Evolutionary conservation across 495 filamentous ascomycete species (phyloP), one percentile per base, ranked within the genome.

Genomic region (Lichenothelia convexa): DNA sequence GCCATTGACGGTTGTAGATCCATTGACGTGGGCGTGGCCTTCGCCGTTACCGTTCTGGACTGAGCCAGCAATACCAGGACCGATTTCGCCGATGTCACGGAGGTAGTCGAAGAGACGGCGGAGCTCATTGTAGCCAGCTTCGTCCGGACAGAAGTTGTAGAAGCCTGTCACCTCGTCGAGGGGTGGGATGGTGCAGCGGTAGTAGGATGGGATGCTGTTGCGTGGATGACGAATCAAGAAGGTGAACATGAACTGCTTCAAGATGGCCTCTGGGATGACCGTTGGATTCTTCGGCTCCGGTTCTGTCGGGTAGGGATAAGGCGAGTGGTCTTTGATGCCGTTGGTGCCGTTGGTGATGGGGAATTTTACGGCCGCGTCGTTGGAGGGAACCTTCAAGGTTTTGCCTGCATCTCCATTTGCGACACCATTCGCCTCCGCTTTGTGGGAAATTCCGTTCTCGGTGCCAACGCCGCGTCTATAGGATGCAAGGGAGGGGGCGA

Each of bases 221-320:
- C 78, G 71, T 20, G 89, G 89, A 58, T 94, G 83, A 34, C 89
- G 85, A 62, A 97, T 94, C 24, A 97, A 67, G 63, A 97, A 94
- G n/a, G 84, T 80, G 63, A 85, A 93, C 48, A 93, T 83, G 63
- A 92, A 94, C 35, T 65, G 52, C 40, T 63, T 57, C 26, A 93
- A 63, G 34, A 82, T 51, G 13, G 64, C 63, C 2, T 64, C 52
- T 11, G 89, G 89, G 34, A 94, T 55, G 12, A 92, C 75, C 5
- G 86, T 92, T 11, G 86, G 86, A 53, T 94, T 94, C 17, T 63
- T 61, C 4, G 63, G 57, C 49, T 78, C 67, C 1, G 62, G 38
- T 17, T 55, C 52, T 2, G 73, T 77, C 39, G 55, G 34, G 52
- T 75, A 76, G 15, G 73, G 71, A 46, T 67, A 70, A 5, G 66